A percentile compares a stretch with the other conserved stretches of the same genome.
Conservation (phyloP, 495 filamentous ascomycete genomes). For the Penicillium waksmanii region DNA sequence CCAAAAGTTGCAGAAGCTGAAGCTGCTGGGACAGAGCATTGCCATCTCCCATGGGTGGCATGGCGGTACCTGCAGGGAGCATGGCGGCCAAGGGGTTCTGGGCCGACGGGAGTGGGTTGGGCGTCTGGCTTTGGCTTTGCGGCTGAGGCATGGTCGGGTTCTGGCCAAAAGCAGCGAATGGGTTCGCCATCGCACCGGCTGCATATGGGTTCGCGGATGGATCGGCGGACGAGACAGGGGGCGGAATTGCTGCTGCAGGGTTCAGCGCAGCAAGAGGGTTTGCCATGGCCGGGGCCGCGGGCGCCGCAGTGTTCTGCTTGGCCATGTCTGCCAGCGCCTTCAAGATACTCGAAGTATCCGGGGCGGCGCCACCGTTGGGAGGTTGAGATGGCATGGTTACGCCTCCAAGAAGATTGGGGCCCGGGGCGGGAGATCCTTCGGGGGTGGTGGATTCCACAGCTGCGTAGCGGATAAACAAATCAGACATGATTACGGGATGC, state of each 20-base stretch:
- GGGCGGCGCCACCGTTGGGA: slow-evolving; percentile 41
- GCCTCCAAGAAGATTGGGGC: slow-evolving; percentile 43
- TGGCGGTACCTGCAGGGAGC: slow-evolving; percentile 43
- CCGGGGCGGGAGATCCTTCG: slow-evolving; percentile 72
- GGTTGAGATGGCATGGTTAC: slow-evolving; percentile 19
- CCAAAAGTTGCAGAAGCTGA: slow-evolving; percentile 61
- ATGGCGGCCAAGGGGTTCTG: slow-evolving; percentile 54
- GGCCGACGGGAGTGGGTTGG: slow-evolving; percentile 43
- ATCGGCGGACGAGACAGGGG: slow-evolving; percentile 51
- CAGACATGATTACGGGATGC: neutral
- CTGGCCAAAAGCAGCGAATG: slow-evolving; percentile 49
- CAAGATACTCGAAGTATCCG: slow-evolving; percentile 73
- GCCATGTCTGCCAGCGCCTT: slow-evolving; percentile 85
- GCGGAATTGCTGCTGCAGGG: slow-evolving; percentile 48
- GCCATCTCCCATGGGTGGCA: slow-evolving; percentile 38
- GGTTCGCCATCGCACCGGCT: slow-evolving; percentile 51
- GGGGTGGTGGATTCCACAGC: slow-evolving; percentile 77
- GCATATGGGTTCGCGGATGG: slow-evolving; percentile 62
- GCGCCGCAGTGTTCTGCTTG: slow-evolving; percentile 72
- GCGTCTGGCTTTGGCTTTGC: slow-evolving; percentile 48
- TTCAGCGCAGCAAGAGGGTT: slow-evolving; percentile 61
- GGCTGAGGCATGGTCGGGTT: slow-evolving; percentile 51
- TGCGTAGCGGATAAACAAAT: slow-evolving; percentile 22
- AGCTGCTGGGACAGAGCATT: slow-evolving; percentile 63
- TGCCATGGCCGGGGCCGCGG: slow-evolving; percentile 50